A percentile compares a stretch with the other conserved stretches of the same genome.
These are phyloP conservation scores for Amphirosellinia nigrospora DNA, from an alignment of 495 filamentous ascomycete species.

Conservation along the genomic window DNA sequence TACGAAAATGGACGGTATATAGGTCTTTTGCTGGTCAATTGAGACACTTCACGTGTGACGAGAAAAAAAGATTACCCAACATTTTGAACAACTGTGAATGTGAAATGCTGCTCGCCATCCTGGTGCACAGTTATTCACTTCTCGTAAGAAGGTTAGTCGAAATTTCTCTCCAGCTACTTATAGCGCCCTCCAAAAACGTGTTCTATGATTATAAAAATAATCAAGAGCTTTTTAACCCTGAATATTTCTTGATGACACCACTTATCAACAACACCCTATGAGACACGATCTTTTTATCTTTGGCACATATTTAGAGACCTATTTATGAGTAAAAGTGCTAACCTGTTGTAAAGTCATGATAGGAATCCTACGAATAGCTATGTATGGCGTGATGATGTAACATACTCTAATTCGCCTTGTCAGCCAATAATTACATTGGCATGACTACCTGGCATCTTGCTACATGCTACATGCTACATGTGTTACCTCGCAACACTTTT, in stretches of 20 bases:
- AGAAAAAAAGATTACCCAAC: slow-evolving; percentile 21
- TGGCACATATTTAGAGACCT: slow-evolving; percentile 11
- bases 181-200: slow-evolving; percentile 29
- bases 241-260: slow-evolving; percentile 53
- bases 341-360: not conserved
- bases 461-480: no score
- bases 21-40: slow-evolving; percentile 55
- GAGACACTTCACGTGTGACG: slow-evolving; percentile 40
- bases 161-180: slow-evolving; percentile 20
- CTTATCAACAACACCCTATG: slow-evolving; percentile 56
- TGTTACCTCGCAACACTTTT: not conserved
- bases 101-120: slow-evolving; percentile 31
- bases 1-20: slow-evolving; percentile 45
- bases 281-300: slow-evolving; percentile 48
- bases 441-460: not conserved
- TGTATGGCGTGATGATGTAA: not conserved
- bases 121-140: slow-evolving; percentile 17
- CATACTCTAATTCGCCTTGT: not conserved
- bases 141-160: slow-evolving; percentile 52
- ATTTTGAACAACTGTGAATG: slow-evolving; percentile 25
- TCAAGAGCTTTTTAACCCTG: slow-evolving; percentile 66
- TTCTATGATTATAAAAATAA: slow-evolving; percentile 59
- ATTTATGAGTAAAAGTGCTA: not conserved
- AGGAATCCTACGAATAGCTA: not conserved
- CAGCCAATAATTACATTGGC: not conserved